Conservation (phyloP, 2,329 filamentous ascomycete genomes). For the Neonectria coccinea region DNA sequence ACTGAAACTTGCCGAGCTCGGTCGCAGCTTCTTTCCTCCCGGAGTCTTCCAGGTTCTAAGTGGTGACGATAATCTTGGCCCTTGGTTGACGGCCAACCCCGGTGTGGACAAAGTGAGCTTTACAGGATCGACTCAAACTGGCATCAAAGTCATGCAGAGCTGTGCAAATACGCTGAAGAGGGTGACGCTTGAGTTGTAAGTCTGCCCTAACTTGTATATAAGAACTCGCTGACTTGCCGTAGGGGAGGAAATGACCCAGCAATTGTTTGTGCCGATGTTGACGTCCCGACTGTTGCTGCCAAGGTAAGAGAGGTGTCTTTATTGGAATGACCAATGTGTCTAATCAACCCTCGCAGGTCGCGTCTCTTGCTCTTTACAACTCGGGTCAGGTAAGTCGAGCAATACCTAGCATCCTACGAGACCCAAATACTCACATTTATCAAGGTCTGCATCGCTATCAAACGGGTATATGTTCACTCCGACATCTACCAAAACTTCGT, state of each 20-base stretch:
- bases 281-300: constrained; percentile 53
- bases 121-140: constrained; percentile 69
- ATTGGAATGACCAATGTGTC: background rate
- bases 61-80: constrained; percentile 70
- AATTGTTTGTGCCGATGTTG: constrained; percentile 58
- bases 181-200: constrained; percentile 66
- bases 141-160: constrained; percentile 69
- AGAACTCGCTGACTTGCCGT: background rate
- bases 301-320: constrained; percentile 55
- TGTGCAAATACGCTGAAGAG: constrained; percentile 68
- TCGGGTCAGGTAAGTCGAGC: constrained; percentile 17
- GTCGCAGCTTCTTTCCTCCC: constrained; percentile 67
- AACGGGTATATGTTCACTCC: constrained; percentile 68
- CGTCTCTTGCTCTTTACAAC: constrained; percentile 19
- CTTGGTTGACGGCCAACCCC: constrained; percentile 68
- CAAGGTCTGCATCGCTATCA: constrained; percentile 54
- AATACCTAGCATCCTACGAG: no score
- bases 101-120: constrained; percentile 71
- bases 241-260: constrained; percentile 34
- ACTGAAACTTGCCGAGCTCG: constrained; percentile 69
- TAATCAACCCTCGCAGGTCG: background rate
- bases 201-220: background rate
- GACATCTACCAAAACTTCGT: constrained; percentile 65
- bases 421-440: no score
- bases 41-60: constrained; percentile 71